Percentiles rank a stretch among this genome's conserved stretches.
These are phyloP conservation scores for Diaporthe sp. DNA, from an alignment of 2,329 filamentous ascomycete genomes.

Conservation along the genomic window DNA sequence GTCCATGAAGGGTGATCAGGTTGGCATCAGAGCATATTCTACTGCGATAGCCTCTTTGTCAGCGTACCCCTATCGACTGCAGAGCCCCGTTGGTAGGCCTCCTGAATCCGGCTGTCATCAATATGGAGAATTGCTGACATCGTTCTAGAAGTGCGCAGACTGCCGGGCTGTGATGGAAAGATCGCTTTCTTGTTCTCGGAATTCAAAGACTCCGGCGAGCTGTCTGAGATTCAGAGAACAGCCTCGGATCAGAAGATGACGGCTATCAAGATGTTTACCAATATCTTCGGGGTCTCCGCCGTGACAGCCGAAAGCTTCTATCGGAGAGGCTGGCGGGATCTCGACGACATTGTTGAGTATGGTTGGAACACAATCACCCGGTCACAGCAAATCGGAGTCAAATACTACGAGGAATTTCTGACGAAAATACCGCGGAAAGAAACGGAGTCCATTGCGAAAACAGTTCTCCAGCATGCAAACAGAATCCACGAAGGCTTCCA, in stretches of 20 bases:
- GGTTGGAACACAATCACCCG: conserved; percentile 83
- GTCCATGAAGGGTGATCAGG: conserved; percentile 79
- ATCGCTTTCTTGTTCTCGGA: conserved; percentile 84
- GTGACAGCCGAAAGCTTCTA: conserved; percentile 87
- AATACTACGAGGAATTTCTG: conserved; percentile 91
- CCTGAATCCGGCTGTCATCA: background rate
- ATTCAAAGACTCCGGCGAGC: conserved; percentile 72
- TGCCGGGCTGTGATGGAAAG: conserved; percentile 88
- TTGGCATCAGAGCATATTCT: conserved; percentile 89
- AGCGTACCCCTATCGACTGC: conserved; percentile 77
- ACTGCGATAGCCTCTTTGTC: conserved; percentile 86
- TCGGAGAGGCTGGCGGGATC: conserved; percentile 81
- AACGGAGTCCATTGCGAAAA: conserved; percentile 76
- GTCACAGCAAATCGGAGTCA: conserved; percentile 93
- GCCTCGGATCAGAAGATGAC: conserved; percentile 75
- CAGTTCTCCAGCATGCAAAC: conserved; percentile 77
- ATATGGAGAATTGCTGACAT: background rate
- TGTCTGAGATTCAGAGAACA: conserved; percentile 75
- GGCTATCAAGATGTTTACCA: conserved; percentile 79
- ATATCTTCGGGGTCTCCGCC: conserved; percentile 93
- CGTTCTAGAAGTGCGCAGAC: conserved; percentile 60
- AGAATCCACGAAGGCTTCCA: conserved; percentile 69
- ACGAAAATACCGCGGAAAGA: conserved; percentile 79
- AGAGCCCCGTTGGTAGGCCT: conserved; percentile 57
- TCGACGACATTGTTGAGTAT: conserved; percentile 88